Percentiles rank a stretch among this genome's conserved stretches.
Conservation (phyloP, 805 yeast genomes). For the Aciculoconidium aculeatum region DNA sequence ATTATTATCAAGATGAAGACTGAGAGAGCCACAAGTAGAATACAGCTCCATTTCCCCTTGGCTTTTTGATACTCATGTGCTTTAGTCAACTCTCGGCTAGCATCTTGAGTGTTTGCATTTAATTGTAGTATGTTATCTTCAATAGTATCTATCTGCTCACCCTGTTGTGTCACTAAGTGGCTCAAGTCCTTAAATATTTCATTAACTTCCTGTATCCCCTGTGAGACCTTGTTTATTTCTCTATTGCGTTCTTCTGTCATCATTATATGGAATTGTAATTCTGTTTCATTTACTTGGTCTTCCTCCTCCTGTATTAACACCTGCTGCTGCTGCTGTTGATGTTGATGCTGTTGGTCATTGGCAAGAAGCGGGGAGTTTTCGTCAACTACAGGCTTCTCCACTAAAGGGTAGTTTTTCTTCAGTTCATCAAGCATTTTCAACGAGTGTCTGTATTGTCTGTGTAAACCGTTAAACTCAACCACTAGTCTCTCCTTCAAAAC, state of each 20-base stretch:
- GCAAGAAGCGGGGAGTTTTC: conserved; percentile 38
- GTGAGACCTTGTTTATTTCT: conserved; percentile 66
- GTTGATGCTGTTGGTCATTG: conserved; percentile 15
- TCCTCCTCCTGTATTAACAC: conserved; percentile 32
- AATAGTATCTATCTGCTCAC: conserved; percentile 74
- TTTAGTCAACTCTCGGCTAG: conserved; percentile 60
- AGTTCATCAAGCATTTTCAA: conserved; percentile 46
- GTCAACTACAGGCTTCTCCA: conserved; percentile 11
- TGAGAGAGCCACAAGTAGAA: conserved; percentile 52
- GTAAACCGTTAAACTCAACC: conserved; percentile 51
- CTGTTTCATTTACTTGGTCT: conserved; percentile 38
- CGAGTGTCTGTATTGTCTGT: conserved; percentile 36
- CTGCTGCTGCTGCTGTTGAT: conserved; percentile 22
- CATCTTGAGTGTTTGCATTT: conserved; percentile 60
- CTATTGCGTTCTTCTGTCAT: conserved; percentile 67
- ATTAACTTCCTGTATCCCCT: conserved; percentile 80
- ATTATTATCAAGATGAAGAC: conserved; percentile 55
- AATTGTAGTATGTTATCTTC: conserved; percentile 70
- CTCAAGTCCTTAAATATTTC: conserved; percentile 80
- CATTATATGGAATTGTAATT: conserved; percentile 57
- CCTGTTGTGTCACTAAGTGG: conserved; percentile 75
- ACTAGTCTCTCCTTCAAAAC: conserved; percentile 48
- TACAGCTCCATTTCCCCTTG: conserved; percentile 70
- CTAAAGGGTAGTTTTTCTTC: conserved; percentile 24
- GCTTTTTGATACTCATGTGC: conserved; percentile 72